These are phyloP conservation scores for Mimosa pudica DNA, from an alignment of 306 rosid species.

Conservation along the genomic window DNA sequence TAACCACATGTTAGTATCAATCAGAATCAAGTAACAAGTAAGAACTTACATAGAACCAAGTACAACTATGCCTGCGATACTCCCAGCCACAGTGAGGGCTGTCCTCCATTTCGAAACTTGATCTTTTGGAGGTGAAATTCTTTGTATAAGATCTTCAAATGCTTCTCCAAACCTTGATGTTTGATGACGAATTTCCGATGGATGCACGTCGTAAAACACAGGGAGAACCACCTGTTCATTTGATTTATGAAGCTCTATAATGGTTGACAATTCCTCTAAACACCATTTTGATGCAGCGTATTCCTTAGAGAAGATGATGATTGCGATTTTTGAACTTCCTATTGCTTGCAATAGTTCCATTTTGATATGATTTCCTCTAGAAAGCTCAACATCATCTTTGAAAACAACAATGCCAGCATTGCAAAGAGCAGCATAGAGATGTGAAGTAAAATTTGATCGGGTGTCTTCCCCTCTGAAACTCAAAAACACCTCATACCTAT, in stretches of 20 bases:
- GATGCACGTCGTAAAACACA: not conserved
- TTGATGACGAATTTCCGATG: conserved; percentile 16
- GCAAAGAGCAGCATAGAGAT: conserved; percentile 6
- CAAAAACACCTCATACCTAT: not conserved
- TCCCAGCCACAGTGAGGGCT: not conserved
- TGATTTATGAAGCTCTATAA: not conserved
- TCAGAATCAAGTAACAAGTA: too few species aligned
- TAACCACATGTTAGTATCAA: too few species aligned
- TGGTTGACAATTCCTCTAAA: not conserved
- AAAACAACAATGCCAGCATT: not conserved
- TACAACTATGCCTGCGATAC: not conserved
- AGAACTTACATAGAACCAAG: conserved; percentile 14
- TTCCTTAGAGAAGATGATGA: conserved; percentile 23
- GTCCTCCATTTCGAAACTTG: not conserved
- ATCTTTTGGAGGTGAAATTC: not conserved
- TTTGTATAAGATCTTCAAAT: not conserved
- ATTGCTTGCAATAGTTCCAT: not conserved
- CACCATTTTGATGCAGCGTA: conserved; percentile 38
- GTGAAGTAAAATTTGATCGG: not conserved
- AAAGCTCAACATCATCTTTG: not conserved
- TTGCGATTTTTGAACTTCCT: not conserved
- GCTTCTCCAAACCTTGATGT: conserved; percentile 8
- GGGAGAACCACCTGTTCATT: not conserved
- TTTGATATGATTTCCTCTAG: not conserved
- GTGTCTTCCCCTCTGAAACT: conserved; percentile 28